Evolutionary conservation across 2,329 filamentous ascomycete genomes (phyloP), one percentile per base, ranked within the genome.

Genomic region (Raffaelea arxii): DNA sequence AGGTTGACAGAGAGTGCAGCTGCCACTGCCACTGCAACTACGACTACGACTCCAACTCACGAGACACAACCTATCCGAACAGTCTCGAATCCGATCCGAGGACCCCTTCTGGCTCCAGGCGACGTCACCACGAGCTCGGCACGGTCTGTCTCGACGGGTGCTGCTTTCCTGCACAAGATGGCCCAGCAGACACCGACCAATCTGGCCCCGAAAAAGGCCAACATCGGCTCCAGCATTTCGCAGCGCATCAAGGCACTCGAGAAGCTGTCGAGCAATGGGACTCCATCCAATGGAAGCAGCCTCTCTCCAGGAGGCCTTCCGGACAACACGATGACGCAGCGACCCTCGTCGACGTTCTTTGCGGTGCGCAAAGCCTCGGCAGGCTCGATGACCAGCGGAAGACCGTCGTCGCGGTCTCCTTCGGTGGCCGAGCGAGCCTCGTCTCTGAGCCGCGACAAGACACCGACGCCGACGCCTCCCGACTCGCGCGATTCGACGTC

Each of bases 181-280:
- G 68, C 67, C 7, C 77, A 74, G 51, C 75, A 78, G 54, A 44
- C 49, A 18, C 64, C 63, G 14, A 60, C 75, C 14, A 72, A 74
- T 44, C 59, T 83, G 43, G 68, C 74, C 41, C 70, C 77, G 4
- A 88, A 86, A 61, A 94, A 90, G 61, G 74, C 82, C 53, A 92
- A 86, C 57, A 77, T 97, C 22, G 90, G 88, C 7, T 89, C 86
- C 9, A 89, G 87, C 55, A 96, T 98, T 50, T 94, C 91, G 3
- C 87, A 91, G 62, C 83, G 92, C 37, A 97, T 97, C 62, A 94
- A 95, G 64, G 89, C 90, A 6, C 71, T 98, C 45, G 86, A 95
- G 60, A 90, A 88, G 62, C 74, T 92, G 54, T 74, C 82, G 49
- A n/a, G n/a, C n/a, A n/a, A n/a, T n/a, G n/a, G n/a, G n/a, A n/a